Base-by-base conservation (phyloP, 2,329 filamentous ascomycete genomes). In the Fusarium proliferatum region DNA sequence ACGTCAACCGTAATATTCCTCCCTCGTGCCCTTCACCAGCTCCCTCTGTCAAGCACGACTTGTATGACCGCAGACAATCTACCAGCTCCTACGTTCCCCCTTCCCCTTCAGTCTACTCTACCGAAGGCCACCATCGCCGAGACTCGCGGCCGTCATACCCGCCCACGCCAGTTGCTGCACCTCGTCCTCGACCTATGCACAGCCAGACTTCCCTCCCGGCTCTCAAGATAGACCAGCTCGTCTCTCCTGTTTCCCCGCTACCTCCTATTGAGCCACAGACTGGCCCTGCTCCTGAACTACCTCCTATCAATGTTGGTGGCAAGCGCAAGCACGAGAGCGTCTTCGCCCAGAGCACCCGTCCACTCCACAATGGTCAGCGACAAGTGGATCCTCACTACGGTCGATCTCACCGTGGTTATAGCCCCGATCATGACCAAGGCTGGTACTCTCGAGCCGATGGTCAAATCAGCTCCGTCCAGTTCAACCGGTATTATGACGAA, bases 271-370 rank as follows among this genome's bases (percentile, higher is more conserved):
- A 81, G 68, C 79, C 81, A 11, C 80, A 82, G 63, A 79, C 77
- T 1, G 80, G 80, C 30, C 78, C 80, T 16, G 55, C 70, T 11
- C 78, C 76, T 11, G 71, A 78, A 26, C 71, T 74, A 6, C 79
- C 80, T 1, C 39, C 74, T 15, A 46, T 80, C 30, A 70, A 69
- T 9, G 77, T 78, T 1, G 82, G 82, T 4, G 80, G 79, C 45
- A 84, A 84, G 77, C 80, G 82, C 38, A 84, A 84, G 67, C 82
- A 81, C 52, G 81, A 82, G 49, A 67, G 67, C 16, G 80, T 82
- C 61, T 84, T 84, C 55, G 59, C 73, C 12, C 79, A 82, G 51
- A 80, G 71, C 61, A 69, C 68, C 7, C 74, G 78, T 26, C 77
- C 81, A 4, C 77, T 84, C 10, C 79, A 80, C 75, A 83, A 85